phyloP scores from a whole-genome alignment of 768 basidiomycete genomes.

The Rhodosporidiobolus odoratus region DNA sequence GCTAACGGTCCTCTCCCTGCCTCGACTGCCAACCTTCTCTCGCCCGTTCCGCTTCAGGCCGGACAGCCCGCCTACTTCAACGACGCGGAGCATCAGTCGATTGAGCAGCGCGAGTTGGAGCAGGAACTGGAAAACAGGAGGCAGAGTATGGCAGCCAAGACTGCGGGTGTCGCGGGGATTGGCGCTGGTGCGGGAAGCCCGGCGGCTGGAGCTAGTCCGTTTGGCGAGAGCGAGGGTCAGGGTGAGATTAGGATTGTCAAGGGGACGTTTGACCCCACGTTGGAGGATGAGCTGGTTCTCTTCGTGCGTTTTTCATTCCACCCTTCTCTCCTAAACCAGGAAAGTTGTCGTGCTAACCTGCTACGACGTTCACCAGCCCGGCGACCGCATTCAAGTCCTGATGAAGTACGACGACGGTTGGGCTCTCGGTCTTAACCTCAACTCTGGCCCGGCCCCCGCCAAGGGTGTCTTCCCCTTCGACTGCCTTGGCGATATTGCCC shows the following conservation, averaged over 20 bases:
- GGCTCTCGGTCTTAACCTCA: conserved; percentile 36
- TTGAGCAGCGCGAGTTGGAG: conserved; percentile 31
- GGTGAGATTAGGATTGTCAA: conserved; percentile 39
- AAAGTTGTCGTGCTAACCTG: neutral
- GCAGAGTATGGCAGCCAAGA: neutral
- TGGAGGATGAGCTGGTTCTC: conserved; percentile 42
- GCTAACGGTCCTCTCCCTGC: neutral
- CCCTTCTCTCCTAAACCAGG: neutral
- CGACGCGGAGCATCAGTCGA: conserved; percentile 16
- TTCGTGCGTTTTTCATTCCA: conserved; percentile 11
- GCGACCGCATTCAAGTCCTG: conserved; percentile 40
- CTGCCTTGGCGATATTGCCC: conserved; percentile 25
- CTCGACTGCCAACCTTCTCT: conserved; percentile 26
- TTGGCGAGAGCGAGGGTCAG: conserved; percentile 39
- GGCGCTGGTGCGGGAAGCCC: neutral
- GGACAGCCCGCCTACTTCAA: neutral
- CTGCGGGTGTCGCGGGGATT: neutral
- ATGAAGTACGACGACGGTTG: conserved; percentile 43
- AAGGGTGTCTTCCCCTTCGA: conserved; percentile 38
- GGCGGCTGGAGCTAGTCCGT: conserved; percentile 20
- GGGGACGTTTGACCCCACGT: conserved; percentile 39
- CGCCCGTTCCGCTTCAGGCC: neutral
- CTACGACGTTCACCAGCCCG: conserved; percentile 14
- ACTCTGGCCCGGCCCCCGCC: conserved; percentile 2
- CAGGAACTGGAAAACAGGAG: conserved; percentile 27